These are phyloP conservation scores for Ceratocystiopsis minuta DNA, from an alignment of 2,329 filamentous ascomycete genomes.

Conservation along the genomic window DNA sequence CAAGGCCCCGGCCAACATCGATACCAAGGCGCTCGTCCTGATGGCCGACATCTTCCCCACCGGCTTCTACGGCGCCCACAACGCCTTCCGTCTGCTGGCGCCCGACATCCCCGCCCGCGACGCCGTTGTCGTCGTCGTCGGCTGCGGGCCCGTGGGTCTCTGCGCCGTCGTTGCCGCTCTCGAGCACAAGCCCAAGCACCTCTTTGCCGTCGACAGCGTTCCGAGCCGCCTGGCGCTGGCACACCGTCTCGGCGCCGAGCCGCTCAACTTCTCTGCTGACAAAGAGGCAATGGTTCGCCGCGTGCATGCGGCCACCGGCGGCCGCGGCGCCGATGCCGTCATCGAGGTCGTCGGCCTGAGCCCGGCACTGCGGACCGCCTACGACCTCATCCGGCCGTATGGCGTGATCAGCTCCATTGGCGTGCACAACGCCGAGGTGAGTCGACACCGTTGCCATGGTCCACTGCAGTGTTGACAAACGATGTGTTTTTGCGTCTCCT, in stretches of 20 bases:
- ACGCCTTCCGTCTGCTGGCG: slow-evolving; percentile 49
- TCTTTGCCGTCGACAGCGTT: slow-evolving; percentile 67
- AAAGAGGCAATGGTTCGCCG: slow-evolving; percentile 45
- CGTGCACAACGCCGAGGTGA: slow-evolving; percentile 55
- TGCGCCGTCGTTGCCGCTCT: slow-evolving; percentile 65
- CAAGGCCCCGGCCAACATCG: slow-evolving; percentile 51
- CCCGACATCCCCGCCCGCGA: slow-evolving; percentile 37
- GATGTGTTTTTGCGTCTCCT: too few relatives aligned
- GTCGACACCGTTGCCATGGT: too few relatives aligned
- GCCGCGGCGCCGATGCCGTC: slow-evolving; percentile 69
- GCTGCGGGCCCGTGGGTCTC: slow-evolving; percentile 71
- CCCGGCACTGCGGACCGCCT: slow-evolving; percentile 50
- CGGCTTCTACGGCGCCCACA: slow-evolving; percentile 66
- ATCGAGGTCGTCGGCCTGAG: slow-evolving; percentile 62
- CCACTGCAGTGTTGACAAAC: too few relatives aligned
- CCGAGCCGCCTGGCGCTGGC: slow-evolving; percentile 58
- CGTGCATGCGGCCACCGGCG: slow-evolving; percentile 58
- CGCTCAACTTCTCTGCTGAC: slow-evolving; percentile 59
- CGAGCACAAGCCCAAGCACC: slow-evolving; percentile 55
- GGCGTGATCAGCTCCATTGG: slow-evolving; percentile 59
- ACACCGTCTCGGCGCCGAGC: slow-evolving; percentile 57
- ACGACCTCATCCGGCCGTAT: slow-evolving; percentile 53
- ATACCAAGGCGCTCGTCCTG: slow-evolving; percentile 57
- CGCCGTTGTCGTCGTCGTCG: slow-evolving; percentile 60
- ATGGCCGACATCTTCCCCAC: slow-evolving; percentile 92